phyloP scores from a whole-genome alignment of 2,329 filamentous ascomycete species.

The Penicillium corylophilum region DNA sequence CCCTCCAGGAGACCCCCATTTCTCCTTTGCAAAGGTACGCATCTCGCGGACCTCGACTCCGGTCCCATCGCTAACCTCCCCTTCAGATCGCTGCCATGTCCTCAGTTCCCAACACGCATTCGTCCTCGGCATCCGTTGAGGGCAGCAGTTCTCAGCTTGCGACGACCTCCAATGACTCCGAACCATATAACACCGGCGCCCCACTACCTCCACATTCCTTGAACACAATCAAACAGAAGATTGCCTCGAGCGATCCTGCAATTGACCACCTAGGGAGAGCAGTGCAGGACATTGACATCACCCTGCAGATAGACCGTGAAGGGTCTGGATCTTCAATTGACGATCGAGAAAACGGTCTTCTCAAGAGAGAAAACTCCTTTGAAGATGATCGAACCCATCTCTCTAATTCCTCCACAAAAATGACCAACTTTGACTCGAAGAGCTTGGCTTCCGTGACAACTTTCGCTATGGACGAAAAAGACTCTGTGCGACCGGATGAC shows the following conservation, averaged over 20 bases:
- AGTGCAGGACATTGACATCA: constrained; percentile 35
- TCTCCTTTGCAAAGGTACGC: constrained; percentile 75
- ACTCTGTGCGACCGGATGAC: constrained; percentile 89
- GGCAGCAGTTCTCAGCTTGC: constrained; percentile 23
- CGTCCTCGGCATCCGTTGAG: constrained; percentile 26
- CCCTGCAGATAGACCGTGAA: constrained; percentile 26
- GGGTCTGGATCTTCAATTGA: constrained; percentile 29
- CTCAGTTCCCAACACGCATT: constrained; percentile 30
- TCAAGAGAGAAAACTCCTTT: constrained; percentile 40
- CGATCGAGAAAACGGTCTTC: constrained; percentile 27
- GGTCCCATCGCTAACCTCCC: constrained; percentile 18
- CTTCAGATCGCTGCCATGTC: constrained; percentile 46
- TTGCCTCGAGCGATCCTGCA: constrained; percentile 21
- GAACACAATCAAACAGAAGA: constrained; percentile 17
- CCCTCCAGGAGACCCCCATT: constrained; percentile 35
- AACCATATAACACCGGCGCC: constrained; percentile 20
- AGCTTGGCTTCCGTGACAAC: constrained; percentile 92
- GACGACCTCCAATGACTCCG: constrained; percentile 16
- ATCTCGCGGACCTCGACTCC: neutral
- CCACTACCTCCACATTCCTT: constrained; percentile 20
- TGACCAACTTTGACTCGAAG: constrained; percentile 87
- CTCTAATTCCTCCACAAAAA: constrained; percentile 70
- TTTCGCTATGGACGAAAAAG: constrained; percentile 95
- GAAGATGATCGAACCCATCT: constrained; percentile 51
- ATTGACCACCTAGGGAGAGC: constrained; percentile 34